These are phyloP conservation scores for Aspergillus ustus DNA, from an alignment of 2,329 filamentous ascomycete genomes.

Conservation along the genomic window DNA sequence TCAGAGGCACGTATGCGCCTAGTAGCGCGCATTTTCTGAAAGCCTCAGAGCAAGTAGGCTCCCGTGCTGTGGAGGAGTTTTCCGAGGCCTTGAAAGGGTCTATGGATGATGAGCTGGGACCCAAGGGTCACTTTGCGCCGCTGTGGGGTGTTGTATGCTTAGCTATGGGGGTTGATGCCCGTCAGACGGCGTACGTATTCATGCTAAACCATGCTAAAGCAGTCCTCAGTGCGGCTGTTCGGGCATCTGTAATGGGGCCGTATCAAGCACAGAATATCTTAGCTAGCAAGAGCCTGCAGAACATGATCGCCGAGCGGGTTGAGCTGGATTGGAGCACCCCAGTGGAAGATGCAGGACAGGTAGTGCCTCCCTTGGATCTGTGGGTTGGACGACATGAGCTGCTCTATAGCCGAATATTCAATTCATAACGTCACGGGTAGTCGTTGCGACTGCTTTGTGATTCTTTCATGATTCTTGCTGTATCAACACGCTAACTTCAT, in stretches of 20 bases:
- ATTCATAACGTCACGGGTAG: constrained; percentile 53
- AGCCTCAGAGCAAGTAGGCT: constrained; percentile 25
- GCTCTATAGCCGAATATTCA: constrained; percentile 70
- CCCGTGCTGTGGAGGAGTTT: constrained; percentile 42
- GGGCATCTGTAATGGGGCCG: constrained; percentile 67
- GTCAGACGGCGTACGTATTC: constrained; percentile 64
- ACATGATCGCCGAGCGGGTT: constrained; percentile 56
- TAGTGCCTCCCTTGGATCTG: constrained; percentile 65
- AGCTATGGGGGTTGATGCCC: constrained; percentile 57
- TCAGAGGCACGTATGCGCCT: constrained; percentile 41
- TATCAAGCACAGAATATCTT: constrained; percentile 67
- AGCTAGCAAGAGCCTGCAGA: constrained; percentile 57
- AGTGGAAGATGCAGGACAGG: constrained; percentile 62
- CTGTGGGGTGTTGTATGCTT: constrained; percentile 63
- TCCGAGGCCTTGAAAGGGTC: constrained; percentile 43
- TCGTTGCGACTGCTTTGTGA: constrained; percentile 15
- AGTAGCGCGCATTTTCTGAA: neutral
- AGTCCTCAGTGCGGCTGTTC: constrained; percentile 64
- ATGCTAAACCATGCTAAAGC: constrained; percentile 68
- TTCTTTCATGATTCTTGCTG: constrained; percentile 29
- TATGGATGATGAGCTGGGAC: constrained; percentile 37
- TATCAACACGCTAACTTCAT: constrained; percentile 30
- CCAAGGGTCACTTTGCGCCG: constrained; percentile 63
- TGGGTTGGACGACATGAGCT: constrained; percentile 70
- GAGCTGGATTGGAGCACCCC: constrained; percentile 52